phyloP scores from a whole-genome alignment of 2,329 filamentous ascomycete genomes.

The Leptoxyphium fumago region DNA sequence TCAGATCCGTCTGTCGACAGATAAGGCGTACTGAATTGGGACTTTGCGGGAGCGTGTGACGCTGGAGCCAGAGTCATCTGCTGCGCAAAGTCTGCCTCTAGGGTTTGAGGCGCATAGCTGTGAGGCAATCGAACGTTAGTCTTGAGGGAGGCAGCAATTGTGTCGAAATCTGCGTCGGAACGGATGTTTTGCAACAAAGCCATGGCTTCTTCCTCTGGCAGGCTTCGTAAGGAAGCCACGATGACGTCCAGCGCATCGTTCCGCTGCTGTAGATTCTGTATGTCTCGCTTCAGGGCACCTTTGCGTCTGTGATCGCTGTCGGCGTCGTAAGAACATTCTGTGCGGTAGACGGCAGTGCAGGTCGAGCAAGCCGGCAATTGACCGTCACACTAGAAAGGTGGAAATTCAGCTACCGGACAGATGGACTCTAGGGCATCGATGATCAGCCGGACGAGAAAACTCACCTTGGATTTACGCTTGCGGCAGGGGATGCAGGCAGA shows the following conservation, averaged over 20 bases:
- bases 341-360: conserved; percentile 36
- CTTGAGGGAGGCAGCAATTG: conserved; percentile 26
- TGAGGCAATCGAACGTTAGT: conserved; percentile 24
- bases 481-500: conserved; percentile 35
- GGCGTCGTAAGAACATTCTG: conserved; percentile 34
- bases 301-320: conserved; percentile 34
- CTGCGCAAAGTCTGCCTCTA: conserved; percentile 19
- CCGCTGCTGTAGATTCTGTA: conserved; percentile 22
- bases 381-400: conserved; percentile 32
- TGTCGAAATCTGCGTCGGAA: conserved; percentile 24
- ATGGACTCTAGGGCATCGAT: conserved; percentile 29
- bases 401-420: conserved; percentile 16
- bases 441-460: conserved; percentile 3
- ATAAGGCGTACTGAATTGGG: conserved; percentile 2
- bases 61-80: conserved; percentile 10
- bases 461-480: conserved; percentile 35
- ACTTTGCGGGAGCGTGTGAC: conserved; percentile 3
- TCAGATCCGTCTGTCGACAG: background rate
- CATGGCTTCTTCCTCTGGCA: conserved; percentile 30
- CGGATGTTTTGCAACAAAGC: conserved; percentile 30
- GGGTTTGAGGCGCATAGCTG: conserved; percentile 16
- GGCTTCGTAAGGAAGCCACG: conserved; percentile 27
- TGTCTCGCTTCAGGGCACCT: conserved; percentile 26
- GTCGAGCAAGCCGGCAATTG: conserved; percentile 34
- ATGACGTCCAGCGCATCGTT: conserved; percentile 26